These are phyloP conservation scores for Aspergillus novoparasiticus DNA, from an alignment of 2,329 filamentous ascomycete genomes.

Conservation along the genomic window DNA sequence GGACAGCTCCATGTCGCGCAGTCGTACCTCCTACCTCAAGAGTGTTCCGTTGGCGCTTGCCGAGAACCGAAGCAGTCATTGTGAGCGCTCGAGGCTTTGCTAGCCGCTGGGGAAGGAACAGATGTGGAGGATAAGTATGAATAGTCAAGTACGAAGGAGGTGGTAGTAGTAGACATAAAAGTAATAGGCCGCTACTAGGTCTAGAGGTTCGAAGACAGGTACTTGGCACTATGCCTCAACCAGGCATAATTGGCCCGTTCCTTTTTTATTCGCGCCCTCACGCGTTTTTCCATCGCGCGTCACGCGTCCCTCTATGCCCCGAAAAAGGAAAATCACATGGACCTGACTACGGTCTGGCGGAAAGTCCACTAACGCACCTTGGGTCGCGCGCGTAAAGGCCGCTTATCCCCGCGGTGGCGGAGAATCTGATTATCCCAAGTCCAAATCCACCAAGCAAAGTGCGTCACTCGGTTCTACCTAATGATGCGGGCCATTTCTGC, in stretches of 20 bases:
- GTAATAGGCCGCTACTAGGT: neutral
- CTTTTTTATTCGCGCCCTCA: slow-evolving; percentile 5
- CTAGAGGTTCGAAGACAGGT: slow-evolving; percentile 4
- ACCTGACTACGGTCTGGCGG: neutral
- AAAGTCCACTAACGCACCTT: neutral
- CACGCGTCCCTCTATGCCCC: slow-evolving; percentile 1
- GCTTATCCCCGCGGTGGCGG: slow-evolving; percentile 9
- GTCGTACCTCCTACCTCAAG: slow-evolving; percentile 45
- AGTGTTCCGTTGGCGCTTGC: slow-evolving; percentile 46
- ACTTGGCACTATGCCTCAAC: slow-evolving; percentile 15
- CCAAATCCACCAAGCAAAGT: slow-evolving; percentile 8
- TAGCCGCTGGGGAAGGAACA: slow-evolving; percentile 25
- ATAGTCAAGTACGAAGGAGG: slow-evolving; percentile 6
- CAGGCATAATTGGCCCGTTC: slow-evolving; percentile 22
- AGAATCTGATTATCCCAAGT: slow-evolving; percentile 11
- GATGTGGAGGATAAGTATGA: slow-evolving; percentile 7
- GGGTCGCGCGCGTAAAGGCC: neutral
- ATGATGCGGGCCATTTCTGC: slow-evolving; percentile 1
- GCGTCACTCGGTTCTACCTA: slow-evolving; percentile 17
- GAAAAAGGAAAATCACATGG: slow-evolving; percentile 7
- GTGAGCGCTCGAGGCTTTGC: slow-evolving; percentile 14
- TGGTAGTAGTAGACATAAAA: neutral
- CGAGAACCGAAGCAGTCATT: slow-evolving; percentile 46
- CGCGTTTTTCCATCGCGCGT: slow-evolving; percentile 16
- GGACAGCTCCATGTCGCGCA: slow-evolving; percentile 16